phyloP scores from a whole-genome alignment of 2,329 filamentous ascomycete species.

The Hymenotorrendiella dingleyae region DNA sequence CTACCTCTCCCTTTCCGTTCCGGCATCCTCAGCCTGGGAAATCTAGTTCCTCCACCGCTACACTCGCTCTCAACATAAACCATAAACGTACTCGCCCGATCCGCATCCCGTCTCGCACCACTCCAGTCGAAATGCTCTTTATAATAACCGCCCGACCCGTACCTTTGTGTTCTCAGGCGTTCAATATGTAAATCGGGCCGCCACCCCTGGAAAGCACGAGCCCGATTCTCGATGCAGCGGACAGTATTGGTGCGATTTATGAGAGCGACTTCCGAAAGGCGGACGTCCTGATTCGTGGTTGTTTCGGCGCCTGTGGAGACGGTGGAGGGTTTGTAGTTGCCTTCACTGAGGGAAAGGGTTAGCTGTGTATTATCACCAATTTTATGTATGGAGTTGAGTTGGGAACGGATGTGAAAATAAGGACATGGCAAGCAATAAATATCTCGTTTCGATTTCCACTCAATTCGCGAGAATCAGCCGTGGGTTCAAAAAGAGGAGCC shows the following conservation, averaged over 20 bases:
- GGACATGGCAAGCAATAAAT: too few species aligned
- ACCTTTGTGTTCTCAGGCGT: slow-evolving; percentile 54
- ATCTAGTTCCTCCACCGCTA: slow-evolving; percentile 54
- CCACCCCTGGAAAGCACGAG: slow-evolving; percentile 55
- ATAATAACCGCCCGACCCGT: slow-evolving; percentile 56
- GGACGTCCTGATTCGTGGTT: slow-evolving; percentile 41
- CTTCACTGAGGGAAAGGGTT: too few species aligned
- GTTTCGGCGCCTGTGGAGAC: slow-evolving; percentile 44
- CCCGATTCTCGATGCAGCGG: slow-evolving; percentile 53
- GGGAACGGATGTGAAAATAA: too few species aligned
- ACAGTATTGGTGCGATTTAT: slow-evolving; percentile 42
- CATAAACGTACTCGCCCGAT: slow-evolving; percentile 53
- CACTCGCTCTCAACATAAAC: slow-evolving; percentile 50
- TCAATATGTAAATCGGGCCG: slow-evolving; percentile 51
- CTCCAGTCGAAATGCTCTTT: slow-evolving; percentile 54
- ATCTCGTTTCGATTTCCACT: too few species aligned
- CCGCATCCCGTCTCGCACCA: slow-evolving; percentile 33
- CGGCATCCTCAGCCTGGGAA: slow-evolving; percentile 42
- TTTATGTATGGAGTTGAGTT: too few species aligned
- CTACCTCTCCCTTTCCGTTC: slow-evolving; percentile 34
- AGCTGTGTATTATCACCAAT: too few species aligned
- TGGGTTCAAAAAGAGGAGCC: too few species aligned
- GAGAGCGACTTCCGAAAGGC: slow-evolving; percentile 45
- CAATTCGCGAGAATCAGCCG: too few species aligned
- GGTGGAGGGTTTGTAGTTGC: slow-evolving; percentile 48